phyloP scores from a whole-genome alignment of 2,329 filamentous ascomycete genomes.

The Dactylellina sp. region DNA sequence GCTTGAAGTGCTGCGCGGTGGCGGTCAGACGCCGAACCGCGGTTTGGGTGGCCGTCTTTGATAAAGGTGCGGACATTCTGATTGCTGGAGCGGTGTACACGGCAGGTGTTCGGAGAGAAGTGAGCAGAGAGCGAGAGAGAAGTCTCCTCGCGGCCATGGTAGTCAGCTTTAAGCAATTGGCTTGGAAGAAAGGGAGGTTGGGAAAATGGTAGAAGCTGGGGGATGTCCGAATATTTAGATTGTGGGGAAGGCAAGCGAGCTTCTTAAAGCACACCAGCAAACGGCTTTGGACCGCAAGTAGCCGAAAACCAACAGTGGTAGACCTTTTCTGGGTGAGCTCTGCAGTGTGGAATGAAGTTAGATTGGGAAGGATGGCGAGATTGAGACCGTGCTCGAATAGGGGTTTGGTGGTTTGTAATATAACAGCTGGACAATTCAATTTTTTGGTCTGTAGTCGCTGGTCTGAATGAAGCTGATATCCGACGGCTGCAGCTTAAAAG shows the following conservation, averaged over 20 bases:
- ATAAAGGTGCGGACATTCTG: slow-evolving; percentile 44
- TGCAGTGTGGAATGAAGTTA: slow-evolving; percentile 5
- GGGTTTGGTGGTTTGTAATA: neutral
- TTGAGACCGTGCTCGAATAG: neutral
- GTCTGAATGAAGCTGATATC: slow-evolving; percentile 10
- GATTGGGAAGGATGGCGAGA: slow-evolving; percentile 5
- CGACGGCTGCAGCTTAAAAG: neutral
- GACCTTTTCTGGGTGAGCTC: slow-evolving; percentile 27
- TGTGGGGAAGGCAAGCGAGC: slow-evolving; percentile 44
- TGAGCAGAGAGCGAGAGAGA: slow-evolving; percentile 55
- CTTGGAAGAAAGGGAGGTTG: slow-evolving; percentile 47
- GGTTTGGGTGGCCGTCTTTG: slow-evolving; percentile 56
- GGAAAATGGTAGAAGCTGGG: slow-evolving; percentile 11
- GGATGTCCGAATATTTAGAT: slow-evolving; percentile 22
- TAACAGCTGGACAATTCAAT: no score
- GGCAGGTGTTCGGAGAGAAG: slow-evolving; percentile 52
- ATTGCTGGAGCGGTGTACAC: slow-evolving; percentile 42
- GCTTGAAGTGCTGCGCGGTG: slow-evolving; percentile 70
- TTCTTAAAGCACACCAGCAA: slow-evolving; percentile 44
- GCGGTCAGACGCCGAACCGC: slow-evolving; percentile 71
- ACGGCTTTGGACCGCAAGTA: slow-evolving; percentile 48
- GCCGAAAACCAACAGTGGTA: slow-evolving; percentile 28
- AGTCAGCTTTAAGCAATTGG: neutral
- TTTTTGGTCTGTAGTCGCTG: neutral
- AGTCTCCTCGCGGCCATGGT: slow-evolving; percentile 58